phyloP scores from a whole-genome alignment of 495 filamentous ascomycete species.

The Aspergillus carlsbadensis region DNA sequence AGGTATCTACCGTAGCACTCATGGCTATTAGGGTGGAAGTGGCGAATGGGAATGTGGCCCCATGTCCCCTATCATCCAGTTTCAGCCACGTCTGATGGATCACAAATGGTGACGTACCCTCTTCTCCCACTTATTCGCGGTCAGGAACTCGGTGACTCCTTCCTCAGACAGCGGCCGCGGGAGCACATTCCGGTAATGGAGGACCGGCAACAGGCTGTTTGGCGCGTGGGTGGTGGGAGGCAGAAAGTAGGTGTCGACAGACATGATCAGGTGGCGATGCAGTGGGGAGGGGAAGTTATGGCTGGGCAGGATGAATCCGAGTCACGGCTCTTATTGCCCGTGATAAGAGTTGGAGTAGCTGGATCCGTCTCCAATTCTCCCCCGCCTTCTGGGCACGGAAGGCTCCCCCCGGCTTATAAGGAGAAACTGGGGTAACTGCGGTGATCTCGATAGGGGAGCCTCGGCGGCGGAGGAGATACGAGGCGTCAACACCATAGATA shows the following conservation, averaged over 20 bases:
- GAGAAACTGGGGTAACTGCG: no score
- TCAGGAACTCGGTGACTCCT: not conserved
- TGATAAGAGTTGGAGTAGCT: not conserved
- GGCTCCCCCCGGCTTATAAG: no score
- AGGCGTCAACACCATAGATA: no score
- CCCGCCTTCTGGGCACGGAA: no score
- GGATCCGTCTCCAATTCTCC: not conserved
- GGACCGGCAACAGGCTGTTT: conserved; percentile 37
- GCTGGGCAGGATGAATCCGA: no score
- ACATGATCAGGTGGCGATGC: not conserved
- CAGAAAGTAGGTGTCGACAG: conserved; percentile 23
- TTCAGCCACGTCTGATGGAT: no score
- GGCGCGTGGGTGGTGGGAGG: conserved; percentile 36
- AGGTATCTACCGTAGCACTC: conserved; percentile 10
- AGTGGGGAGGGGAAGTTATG: no score
- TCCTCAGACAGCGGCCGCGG: conserved; percentile 11
- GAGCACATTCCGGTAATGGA: conserved; percentile 31
- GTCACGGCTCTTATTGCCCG: no score
- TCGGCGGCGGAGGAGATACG: not conserved
- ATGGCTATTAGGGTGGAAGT: conserved; percentile 12
- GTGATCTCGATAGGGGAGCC: no score
- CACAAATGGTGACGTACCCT: not conserved
- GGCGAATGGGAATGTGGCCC: conserved; percentile 7
- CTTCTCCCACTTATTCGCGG: conserved; percentile 2
- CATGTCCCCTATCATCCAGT: not conserved